Conservation (phyloP, 192 early-diverging fungal genomes). For the Gonapodya sp. region DNA sequence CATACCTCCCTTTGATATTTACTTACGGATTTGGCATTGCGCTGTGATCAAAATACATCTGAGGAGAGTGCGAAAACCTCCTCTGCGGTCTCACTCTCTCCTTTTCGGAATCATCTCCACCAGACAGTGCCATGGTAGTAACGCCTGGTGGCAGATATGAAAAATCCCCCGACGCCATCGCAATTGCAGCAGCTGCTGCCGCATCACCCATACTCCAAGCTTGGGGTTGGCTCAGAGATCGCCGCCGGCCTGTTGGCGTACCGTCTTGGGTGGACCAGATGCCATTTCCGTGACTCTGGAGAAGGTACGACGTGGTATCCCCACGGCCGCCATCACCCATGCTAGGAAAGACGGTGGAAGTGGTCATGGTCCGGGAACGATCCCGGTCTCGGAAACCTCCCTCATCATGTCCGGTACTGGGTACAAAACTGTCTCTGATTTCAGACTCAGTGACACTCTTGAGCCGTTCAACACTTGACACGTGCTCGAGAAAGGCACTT, state of each 20-base stretch:
- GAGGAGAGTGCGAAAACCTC: conserved; percentile 1
- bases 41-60: conserved; percentile 7
- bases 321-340: not conserved
- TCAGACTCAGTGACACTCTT: not conserved
- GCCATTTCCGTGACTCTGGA: not conserved
- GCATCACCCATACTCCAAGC: not conserved
- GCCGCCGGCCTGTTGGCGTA: not conserved
- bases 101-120: not conserved
- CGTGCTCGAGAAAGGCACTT: not conserved
- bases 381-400: not conserved
- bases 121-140: not conserved
- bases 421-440: not conserved
- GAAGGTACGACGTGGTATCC: not conserved
- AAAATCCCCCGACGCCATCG: not conserved
- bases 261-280: not conserved
- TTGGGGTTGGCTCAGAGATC: not conserved
- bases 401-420: not conserved
- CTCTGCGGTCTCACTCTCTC: not conserved
- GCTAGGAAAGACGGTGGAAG: too few species aligned
- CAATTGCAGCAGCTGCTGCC: not conserved
- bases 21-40: conserved; percentile 9
- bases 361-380: not conserved
- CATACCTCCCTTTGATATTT: not conserved
- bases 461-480: not conserved
- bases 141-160: not conserved